Evolutionary conservation across 441 rosid genomes (phyloP), one percentile per base, ranked within the genome.

Genomic region (Macaranga tanarius): DNA sequence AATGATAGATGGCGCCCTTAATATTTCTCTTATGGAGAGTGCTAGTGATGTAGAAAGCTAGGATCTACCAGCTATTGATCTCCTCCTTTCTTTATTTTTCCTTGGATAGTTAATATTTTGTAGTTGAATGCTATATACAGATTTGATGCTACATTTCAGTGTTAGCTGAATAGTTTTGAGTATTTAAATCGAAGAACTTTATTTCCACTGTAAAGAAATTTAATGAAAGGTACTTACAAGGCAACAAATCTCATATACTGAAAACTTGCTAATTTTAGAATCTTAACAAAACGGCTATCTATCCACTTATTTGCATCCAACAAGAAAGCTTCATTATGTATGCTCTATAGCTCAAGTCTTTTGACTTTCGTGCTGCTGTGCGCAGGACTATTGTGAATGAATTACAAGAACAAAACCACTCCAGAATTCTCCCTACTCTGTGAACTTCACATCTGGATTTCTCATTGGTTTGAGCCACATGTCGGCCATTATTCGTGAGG

Each of bases 391-490:
- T 25, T 57, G 52, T 22, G 23, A 7, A 19, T 20, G 4, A 48
- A 23, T 10, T 70, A 31, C 71, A 69, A 56, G 55, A 44, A n/a
- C 26, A 42, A 74, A 31, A 63, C 22, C 45, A 56, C 26, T 71
- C 42, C 2, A 16, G 25, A 38, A 31, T 23, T 6, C 20, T 34
- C 58, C 60, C 74, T 75, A 86, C 77, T 76, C 76, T 22, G 82
- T 62, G 62, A 87, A 74, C 78, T 84, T 91, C 11, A 92, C 86
- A 71, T 92, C 93, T 10, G 97, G 97, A 73, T 95, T 91, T 81
- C 98, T 87, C 81, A 90, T 87, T n/a, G 94, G 77, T 83, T 85
- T 91, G 62, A 95, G 95, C 99, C 97, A 91, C 99, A 88, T 92
- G 60, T 88, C 97, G 8, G 97, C 98, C 97, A 90, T 88, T 91